phyloP scores from a whole-genome alignment of 2,329 filamentous ascomycete genomes.

The Colletotrichum viniferum region DNA sequence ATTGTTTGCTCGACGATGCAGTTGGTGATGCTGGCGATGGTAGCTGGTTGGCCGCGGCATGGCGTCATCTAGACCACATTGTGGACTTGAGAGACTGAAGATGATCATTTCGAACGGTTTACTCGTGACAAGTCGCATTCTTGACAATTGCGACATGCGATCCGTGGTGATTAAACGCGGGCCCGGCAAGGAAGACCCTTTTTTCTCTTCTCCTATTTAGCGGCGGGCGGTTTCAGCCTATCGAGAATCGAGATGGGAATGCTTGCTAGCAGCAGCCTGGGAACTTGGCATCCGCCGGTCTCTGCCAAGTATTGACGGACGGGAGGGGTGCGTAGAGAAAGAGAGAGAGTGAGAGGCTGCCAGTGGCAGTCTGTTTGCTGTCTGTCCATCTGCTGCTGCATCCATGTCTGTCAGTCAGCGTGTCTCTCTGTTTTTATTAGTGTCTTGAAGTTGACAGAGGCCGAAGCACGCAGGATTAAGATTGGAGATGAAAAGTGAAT shows the following conservation, averaged over 20 bases:
- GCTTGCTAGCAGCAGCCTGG: background rate
- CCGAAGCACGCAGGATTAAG: slow-evolving; percentile 15
- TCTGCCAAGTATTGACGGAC: background rate
- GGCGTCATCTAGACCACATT: background rate
- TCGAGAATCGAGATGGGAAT: slow-evolving; percentile 6
- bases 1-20: background rate
- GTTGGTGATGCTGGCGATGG: background rate
- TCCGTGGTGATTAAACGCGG: slow-evolving; percentile 14
- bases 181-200: background rate
- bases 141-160: background rate
- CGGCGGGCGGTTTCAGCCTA: slow-evolving; percentile 9
- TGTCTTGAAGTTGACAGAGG: slow-evolving; percentile 1
- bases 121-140: background rate
- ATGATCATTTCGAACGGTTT: background rate
- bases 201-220: background rate
- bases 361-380: background rate
- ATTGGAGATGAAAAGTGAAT: slow-evolving; percentile 3
- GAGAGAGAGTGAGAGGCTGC: background rate
- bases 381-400: background rate
- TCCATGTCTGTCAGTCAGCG: background rate
- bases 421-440: slow-evolving; percentile 13
- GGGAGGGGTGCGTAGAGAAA: background rate
- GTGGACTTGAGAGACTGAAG: background rate
- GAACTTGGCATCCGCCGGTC: background rate
- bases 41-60: background rate